Evolutionary conservation across 1,284 basidiomycete species (phyloP).

Genomic region (Ceratobasidium theobromae): DNA sequence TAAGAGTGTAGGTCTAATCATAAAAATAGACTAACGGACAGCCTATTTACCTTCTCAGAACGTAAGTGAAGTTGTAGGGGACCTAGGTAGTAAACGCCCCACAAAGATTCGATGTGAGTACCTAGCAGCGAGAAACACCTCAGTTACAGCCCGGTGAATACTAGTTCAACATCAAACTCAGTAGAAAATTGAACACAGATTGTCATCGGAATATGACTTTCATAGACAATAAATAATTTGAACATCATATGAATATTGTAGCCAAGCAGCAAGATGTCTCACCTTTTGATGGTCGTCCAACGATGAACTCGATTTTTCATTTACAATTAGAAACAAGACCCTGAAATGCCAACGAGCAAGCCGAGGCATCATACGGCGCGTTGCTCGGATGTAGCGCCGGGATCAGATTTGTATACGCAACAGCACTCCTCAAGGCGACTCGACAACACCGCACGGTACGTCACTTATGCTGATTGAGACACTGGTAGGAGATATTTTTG

Average conservation of each 20-base stretch:
- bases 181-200: constrained; percentile 15
- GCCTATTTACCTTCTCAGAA: neutral
- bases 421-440: neutral
- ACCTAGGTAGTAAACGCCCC: neutral
- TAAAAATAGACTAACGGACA: constrained; percentile 26
- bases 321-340: neutral
- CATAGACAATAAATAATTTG: constrained; percentile 31
- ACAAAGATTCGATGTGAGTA: neutral
- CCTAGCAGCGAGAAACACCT: neutral
- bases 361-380: neutral
- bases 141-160: neutral
- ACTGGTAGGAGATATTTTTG: too few species aligned
- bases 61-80: too few species aligned
- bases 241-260: constrained; percentile 15
- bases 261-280: neutral
- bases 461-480: constrained; percentile 13
- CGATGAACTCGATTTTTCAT: neutral
- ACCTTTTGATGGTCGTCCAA: constrained; percentile 4
- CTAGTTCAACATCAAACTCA: constrained; percentile 3
- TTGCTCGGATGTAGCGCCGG: constrained; percentile 15
- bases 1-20: constrained; percentile 45
- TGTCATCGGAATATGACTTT: constrained; percentile 22
- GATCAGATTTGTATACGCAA: constrained; percentile 15
- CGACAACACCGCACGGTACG: constrained; percentile 18
- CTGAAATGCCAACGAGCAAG: constrained; percentile 2